These are phyloP conservation scores for Synchytrium microbalum DNA, from an alignment of 371 early-diverging fungal species.

Conservation along the genomic window DNA sequence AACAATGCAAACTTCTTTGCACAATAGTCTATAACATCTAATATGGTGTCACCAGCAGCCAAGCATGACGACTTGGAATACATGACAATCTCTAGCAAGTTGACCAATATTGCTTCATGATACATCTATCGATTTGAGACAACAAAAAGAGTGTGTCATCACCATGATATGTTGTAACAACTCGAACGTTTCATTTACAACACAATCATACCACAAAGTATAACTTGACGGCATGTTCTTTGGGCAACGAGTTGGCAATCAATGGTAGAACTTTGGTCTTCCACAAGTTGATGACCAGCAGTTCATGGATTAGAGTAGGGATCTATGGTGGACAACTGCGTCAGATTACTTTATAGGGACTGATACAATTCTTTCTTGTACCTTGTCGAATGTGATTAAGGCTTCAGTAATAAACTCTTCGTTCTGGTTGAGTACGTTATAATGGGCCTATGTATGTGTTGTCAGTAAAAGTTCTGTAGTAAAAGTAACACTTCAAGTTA, in stretches of 20 bases:
- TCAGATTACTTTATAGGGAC: background rate
- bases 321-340: conserved; percentile 14
- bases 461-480: background rate
- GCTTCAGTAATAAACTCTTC: conserved; percentile 35
- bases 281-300: conserved; percentile 32
- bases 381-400: conserved; percentile 24
- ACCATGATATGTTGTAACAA: too few species aligned
- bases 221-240: conserved; percentile 14
- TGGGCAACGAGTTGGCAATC: conserved; percentile 10
- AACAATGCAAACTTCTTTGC: conserved; percentile 23
- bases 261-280: conserved; percentile 30
- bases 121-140: background rate
- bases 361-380: background rate
- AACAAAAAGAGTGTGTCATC: too few species aligned
- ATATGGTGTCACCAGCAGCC: conserved; percentile 24
- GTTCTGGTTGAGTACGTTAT: conserved; percentile 18
- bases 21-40: conserved; percentile 35
- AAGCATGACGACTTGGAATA: conserved; percentile 21
- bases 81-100: conserved; percentile 38
- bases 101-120: conserved; percentile 41
- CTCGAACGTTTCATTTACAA: too few species aligned
- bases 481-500: background rate
- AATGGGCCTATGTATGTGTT: conserved; percentile 25
- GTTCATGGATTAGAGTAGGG: conserved; percentile 21
- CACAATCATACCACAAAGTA: conserved; percentile 32